phyloP scores from a whole-genome alignment of 2,329 filamentous ascomycete species.

The Neonectria ditissima region DNA sequence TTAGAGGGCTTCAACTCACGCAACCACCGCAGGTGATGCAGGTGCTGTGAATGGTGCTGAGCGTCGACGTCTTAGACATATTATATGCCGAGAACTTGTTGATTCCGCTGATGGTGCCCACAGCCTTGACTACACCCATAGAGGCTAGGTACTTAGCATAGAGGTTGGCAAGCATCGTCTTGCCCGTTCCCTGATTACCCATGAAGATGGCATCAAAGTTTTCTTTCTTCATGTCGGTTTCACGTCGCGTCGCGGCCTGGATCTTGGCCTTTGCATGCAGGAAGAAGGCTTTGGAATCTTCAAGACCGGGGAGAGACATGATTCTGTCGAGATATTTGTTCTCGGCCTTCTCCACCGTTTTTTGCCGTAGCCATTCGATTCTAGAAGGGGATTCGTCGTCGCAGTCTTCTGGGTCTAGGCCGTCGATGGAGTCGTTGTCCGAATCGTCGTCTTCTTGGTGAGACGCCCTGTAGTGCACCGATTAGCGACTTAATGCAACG shows the following conservation, averaged over 20 bases:
- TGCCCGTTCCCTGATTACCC: conserved; percentile 48
- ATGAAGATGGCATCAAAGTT: conserved; percentile 48
- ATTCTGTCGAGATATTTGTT: conserved; percentile 69
- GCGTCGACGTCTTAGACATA: conserved; percentile 50
- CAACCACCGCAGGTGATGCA: conserved; percentile 66
- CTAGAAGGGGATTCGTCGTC: conserved; percentile 56
- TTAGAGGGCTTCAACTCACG: conserved; percentile 46
- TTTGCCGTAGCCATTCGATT: conserved; percentile 50
- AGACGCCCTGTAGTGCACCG: conserved; percentile 26
- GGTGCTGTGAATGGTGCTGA: conserved; percentile 56
- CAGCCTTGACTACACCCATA: conserved; percentile 45
- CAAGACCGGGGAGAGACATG: conserved; percentile 73
- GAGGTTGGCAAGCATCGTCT: conserved; percentile 45
- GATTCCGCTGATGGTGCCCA: conserved; percentile 58
- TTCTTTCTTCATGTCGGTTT: conserved; percentile 59
- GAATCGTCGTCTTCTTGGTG: conserved; percentile 34
- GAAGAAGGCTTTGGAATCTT: conserved; percentile 70
- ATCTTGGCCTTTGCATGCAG: conserved; percentile 57
- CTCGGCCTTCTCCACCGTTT: conserved; percentile 60
- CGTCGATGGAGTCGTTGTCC: conserved; percentile 46
- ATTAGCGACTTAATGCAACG: conserved; percentile 17
- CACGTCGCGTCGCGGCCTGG: conserved; percentile 63
- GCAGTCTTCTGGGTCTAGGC: conserved; percentile 46
- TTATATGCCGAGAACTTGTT: conserved; percentile 45
- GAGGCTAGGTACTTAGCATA: conserved; percentile 47